Evolutionary conservation across 148 eudicot genomes (phyloP), one percentile per base, ranked within the genome.

Genomic region (Fallopia convolvulus): DNA sequence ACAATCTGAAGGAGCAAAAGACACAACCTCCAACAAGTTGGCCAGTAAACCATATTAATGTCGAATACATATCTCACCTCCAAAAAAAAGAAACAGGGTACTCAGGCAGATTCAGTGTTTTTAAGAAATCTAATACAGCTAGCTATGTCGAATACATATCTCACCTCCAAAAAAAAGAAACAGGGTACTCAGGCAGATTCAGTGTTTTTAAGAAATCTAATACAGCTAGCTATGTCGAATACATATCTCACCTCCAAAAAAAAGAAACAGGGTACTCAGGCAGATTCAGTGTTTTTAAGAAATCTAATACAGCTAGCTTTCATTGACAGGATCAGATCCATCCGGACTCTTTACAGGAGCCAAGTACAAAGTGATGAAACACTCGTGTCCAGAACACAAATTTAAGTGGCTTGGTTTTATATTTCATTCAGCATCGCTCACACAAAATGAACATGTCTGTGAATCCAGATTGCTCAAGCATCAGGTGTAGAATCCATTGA

Each of bases 1-100:
- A 92, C 97, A 87, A 92, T 92, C 82, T 92, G 97, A 77, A 95
- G 30, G 30, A 26, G 1, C n/a, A n/a, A n/a, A n/a, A n/a, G n/a
- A n/a, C n/a, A n/a, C n/a, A 26, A 26, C 30, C 0, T 26, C 30
- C 30, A 26, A 26, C 0, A 26, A 97, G 74, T 65, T 30, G 41
- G 18, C 12, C 17, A 65, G 39, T 65, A 65, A 14, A 65, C 70
- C 70, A 32, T 65, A 65, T 65, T 41, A 65, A 32, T 65, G 17
- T 40, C 32, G 32, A 63, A 63, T 46, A 17, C 60, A 55, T 32
- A 60, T 66, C 26, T 73, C 85, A 33, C 36, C 36, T 33, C 36
- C 36, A 33, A 33, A 33, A 33, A 1, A 33, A 33, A 33, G 36
- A 33, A 33, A 33, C 36, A 33, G 36, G 36, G 36, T n/a, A n/a